A percentile compares a stretch with the other conserved stretches of the same genome.
Evolutionary conservation across 2,329 filamentous ascomycete species (phyloP).

Genomic region (Diaporthe nobilis): DNA sequence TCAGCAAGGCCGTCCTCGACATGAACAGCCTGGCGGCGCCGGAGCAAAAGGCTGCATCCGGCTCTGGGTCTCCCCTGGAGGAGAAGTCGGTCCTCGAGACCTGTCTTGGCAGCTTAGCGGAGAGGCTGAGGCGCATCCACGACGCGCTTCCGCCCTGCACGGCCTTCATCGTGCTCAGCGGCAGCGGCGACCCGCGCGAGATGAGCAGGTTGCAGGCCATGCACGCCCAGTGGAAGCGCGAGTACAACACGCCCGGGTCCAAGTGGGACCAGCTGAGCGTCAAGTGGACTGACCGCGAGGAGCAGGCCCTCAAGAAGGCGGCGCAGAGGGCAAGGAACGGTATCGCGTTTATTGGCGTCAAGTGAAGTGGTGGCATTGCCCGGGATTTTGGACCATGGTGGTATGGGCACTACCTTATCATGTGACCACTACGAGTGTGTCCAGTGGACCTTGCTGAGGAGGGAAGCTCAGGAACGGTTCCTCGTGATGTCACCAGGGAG

Average conservation of each 20-base stretch:
- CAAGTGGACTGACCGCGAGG: conserved; percentile 77
- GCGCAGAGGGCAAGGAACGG: conserved; percentile 71
- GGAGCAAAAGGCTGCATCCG: neutral
- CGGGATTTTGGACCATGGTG: neutral
- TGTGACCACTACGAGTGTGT: neutral
- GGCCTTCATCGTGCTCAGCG: conserved; percentile 74
- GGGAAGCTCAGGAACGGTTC: no score
- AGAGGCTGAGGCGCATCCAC: conserved; percentile 69
- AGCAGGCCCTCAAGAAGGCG: conserved; percentile 72
- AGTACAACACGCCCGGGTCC: conserved; percentile 73
- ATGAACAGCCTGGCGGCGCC: conserved; percentile 31
- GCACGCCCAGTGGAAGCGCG: conserved; percentile 72
- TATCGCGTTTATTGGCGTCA: conserved; percentile 75
- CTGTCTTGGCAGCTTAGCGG: conserved; percentile 61
- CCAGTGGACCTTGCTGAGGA: neutral
- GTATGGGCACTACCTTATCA: neutral
- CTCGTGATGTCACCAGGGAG: neutral
- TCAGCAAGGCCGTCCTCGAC: conserved; percentile 39
- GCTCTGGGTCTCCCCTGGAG: neutral
- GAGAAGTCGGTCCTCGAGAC: conserved; percentile 56
- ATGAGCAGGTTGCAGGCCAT: conserved; percentile 74
- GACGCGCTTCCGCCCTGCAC: conserved; percentile 74
- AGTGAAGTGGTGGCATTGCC: conserved; percentile 55
- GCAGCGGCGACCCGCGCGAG: conserved; percentile 76
- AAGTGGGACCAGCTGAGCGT: conserved; percentile 78